Percentiles rank a stretch among this genome's conserved stretches.
Conservation (phyloP, 176 grass and related monocot species). For the Bolboschoenus planiculmis region DNA sequence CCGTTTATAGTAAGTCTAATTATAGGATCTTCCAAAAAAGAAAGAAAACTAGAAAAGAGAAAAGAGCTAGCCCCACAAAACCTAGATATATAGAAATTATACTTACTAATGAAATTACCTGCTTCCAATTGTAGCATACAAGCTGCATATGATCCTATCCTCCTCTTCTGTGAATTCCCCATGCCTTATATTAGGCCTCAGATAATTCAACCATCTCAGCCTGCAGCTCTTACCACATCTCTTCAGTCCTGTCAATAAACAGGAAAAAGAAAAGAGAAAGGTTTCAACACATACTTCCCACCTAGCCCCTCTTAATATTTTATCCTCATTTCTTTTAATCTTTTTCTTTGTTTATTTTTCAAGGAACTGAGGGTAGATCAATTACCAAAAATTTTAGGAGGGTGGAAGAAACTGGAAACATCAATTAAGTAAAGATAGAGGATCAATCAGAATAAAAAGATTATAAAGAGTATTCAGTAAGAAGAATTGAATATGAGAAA, state of each 20-base stretch:
- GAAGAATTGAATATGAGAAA: background rate
- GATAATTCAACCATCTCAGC: slow-evolving; percentile 90
- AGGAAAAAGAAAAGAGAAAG: background rate
- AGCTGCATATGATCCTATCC: slow-evolving; percentile 72
- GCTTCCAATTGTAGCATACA: slow-evolving; percentile 83
- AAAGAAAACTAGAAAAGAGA: background rate
- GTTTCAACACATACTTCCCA: background rate
- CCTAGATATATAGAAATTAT: background rate
- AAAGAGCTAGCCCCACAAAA: background rate
- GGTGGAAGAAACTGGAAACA: background rate
- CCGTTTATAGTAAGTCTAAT: background rate
- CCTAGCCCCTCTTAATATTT: background rate
- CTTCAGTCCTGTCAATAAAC: slow-evolving; percentile 45
- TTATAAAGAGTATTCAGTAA: background rate
- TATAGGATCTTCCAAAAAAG: background rate
- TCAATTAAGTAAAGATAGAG: background rate
- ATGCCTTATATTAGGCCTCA: slow-evolving; percentile 92
- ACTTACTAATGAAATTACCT: slow-evolving; percentile 41
- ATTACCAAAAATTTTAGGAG: background rate
- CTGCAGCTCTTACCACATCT: slow-evolving; percentile 98
- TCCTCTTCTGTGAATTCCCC: slow-evolving; percentile 84
- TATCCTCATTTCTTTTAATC: background rate
- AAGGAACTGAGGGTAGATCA: background rate
- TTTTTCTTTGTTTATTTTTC: background rate
- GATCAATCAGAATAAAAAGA: background rate